Evolutionary conservation across 305 asterid genomes (phyloP).

Genomic region (Ajuga reptans): DNA sequence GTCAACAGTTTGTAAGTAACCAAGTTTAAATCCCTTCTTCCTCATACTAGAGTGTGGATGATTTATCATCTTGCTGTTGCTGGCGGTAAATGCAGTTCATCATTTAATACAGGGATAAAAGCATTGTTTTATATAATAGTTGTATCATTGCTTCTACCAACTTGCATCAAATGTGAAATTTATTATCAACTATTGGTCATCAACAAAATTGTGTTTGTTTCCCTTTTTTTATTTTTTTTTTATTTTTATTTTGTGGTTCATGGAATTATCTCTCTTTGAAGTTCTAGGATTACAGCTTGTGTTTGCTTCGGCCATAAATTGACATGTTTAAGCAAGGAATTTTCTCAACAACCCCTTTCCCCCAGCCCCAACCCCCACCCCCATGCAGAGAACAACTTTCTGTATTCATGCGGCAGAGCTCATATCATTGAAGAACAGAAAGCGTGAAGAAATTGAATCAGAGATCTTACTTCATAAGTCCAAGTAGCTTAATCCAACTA

Average conservation of each 20-base stretch:
- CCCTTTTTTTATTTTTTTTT: background rate
- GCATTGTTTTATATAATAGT: background rate
- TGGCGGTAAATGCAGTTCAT: background rate
- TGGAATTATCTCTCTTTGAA: background rate
- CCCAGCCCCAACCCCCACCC: background rate
- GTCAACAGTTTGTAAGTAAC: background rate
- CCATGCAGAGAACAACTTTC: background rate
- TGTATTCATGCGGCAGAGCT: background rate
- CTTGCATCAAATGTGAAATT: too few species aligned
- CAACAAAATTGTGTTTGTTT: background rate
- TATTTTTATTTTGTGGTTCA: background rate
- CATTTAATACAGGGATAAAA: background rate
- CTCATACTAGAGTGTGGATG: background rate
- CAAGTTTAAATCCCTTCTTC: background rate
- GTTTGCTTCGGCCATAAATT: background rate
- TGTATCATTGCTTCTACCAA: too few species aligned
- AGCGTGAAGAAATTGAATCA: conserved; percentile 8
- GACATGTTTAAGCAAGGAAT: background rate
- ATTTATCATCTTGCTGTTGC: background rate
- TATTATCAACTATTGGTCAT: too few species aligned
- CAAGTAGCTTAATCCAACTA: conserved; percentile 75
- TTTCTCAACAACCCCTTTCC: too few species aligned
- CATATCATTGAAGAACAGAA: conserved; percentile 4
- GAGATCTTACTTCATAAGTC: conserved; percentile 57
- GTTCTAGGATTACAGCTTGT: background rate